A percentile compares a stretch with the other conserved stretches of the same genome.
These are phyloP conservation scores for Abrus pulchellus DNA, from an alignment of 306 rosid genomes.

Conservation along the genomic window DNA sequence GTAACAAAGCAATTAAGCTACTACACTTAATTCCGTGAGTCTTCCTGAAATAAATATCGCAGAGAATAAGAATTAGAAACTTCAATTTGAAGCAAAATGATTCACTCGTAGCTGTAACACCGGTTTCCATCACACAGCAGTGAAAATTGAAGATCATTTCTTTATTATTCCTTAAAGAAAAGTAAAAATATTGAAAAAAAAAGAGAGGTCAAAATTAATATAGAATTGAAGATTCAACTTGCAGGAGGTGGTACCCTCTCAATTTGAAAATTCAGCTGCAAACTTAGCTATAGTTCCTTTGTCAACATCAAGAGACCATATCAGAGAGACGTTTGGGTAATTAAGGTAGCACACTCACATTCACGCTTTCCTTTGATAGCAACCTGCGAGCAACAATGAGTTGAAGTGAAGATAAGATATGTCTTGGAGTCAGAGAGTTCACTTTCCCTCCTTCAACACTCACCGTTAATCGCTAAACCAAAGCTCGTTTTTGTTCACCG, in stretches of 20 bases:
- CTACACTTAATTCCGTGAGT: constrained; percentile 13
- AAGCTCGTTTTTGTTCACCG: constrained; percentile 33
- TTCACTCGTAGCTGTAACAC: constrained; percentile 19
- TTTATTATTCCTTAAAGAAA: background rate
- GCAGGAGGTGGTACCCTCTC: constrained; percentile 7
- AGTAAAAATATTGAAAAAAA: background rate
- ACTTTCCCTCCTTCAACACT: constrained; percentile 13
- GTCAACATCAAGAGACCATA: constrained; percentile 57
- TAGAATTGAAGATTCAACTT: background rate
- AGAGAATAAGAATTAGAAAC: constrained; percentile 43
- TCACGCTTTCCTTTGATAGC: constrained; percentile 44
- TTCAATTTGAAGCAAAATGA: constrained; percentile 51
- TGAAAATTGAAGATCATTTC: background rate
- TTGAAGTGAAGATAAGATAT: constrained; percentile 9
- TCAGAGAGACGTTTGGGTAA: constrained; percentile 43
- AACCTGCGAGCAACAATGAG: constrained; percentile 54
- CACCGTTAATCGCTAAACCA: background rate
- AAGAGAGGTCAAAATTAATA: background rate
- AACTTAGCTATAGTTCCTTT: constrained; percentile 19
- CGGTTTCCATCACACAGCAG: constrained; percentile 29
- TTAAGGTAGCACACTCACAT: constrained; percentile 30
- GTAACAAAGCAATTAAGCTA: background rate
- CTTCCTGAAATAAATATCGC: constrained; percentile 4
- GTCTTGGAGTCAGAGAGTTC: constrained; percentile 37
- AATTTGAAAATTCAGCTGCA: constrained; percentile 32